Base-by-base conservation (phyloP, 345 rosid species). In the Boechera stricta region DNA sequence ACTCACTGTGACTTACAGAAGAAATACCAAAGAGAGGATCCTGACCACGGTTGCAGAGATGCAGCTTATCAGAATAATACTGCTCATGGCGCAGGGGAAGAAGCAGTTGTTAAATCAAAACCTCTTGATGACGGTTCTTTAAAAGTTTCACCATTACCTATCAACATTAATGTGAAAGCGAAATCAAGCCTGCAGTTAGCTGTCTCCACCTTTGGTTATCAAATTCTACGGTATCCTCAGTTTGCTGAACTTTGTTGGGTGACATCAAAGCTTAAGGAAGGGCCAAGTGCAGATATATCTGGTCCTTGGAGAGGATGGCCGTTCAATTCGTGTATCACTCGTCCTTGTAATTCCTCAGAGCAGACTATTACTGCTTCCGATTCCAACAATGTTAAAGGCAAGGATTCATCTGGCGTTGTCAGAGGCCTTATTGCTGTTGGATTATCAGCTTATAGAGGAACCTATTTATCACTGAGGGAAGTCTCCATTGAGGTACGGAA, bases 161-260 rank as follows among this genome's bases (percentile, higher is more conserved):
- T 64, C 79, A 86, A 47, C 78, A 81, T 84, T 86, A 84, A 35
- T 79, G 75, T 81, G 73, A 92, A 89, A 81, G 87, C 87, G 55
- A 95, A 90, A 81, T 85, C 97, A 68, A 90, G 76, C 85, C 79
- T 88, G 85, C 73, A 85, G 77, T 71, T 89, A 62, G 94, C 96
- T 59, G 78, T 95, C 64, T 84, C 89, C 41, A 82, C 92, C 67
- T 86, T 92, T 84, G 99, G 99, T 59, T 84, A 87, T 86, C 98
- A 92, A 82, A 85, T 95, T 79, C 84, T 95, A 67, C 86, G 77
- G 64, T 92, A 83, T 85, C 97, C 97, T 79, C 99, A 95, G 77
- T 92, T 95, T 87, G 94, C 99, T 76, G 98, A 92, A 82, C 96
- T 94, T 66, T 92, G 99, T 81, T 95, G 98, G 99, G 85, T 91